Evolutionary conservation across 2,329 filamentous ascomycete genomes (phyloP).

Genomic region (Fusarium sp.): DNA sequence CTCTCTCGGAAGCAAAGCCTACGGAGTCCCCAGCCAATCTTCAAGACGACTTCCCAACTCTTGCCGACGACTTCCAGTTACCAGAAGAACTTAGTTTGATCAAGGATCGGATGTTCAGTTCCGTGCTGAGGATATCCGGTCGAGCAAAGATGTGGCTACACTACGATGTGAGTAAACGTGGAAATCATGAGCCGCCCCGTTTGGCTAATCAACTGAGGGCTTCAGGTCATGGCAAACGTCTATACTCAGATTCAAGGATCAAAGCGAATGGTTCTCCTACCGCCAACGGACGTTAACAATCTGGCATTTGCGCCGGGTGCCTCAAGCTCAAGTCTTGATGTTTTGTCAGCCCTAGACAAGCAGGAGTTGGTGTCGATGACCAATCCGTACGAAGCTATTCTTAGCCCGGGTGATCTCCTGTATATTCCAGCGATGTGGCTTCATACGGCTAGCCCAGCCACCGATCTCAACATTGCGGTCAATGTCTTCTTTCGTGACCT

Average conservation of each 20-base stretch:
- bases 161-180: slow-evolving; percentile 72
- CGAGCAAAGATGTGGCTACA: slow-evolving; percentile 89
- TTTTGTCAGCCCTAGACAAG: slow-evolving; percentile 64
- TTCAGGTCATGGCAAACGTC: slow-evolving; percentile 84
- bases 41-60: slow-evolving; percentile 73
- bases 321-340: slow-evolving; percentile 81
- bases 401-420: slow-evolving; percentile 78
- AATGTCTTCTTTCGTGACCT: slow-evolving; percentile 88
- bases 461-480: slow-evolving; percentile 76
- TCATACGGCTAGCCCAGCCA: slow-evolving; percentile 73
- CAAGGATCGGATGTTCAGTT: slow-evolving; percentile 74
- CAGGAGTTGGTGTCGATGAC: slow-evolving; percentile 59
- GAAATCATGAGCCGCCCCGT: neutral
- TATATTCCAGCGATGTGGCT: slow-evolving; percentile 87
- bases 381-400: slow-evolving; percentile 71
- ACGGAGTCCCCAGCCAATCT: slow-evolving; percentile 76
- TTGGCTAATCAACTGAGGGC: slow-evolving; percentile 3
- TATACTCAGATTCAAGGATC: slow-evolving; percentile 80
- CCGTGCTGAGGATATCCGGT: slow-evolving; percentile 81
- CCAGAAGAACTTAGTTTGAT: slow-evolving; percentile 70
- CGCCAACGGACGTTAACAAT: slow-evolving; percentile 75
- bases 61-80: slow-evolving; percentile 75
- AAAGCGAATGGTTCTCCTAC: slow-evolving; percentile 80
- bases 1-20: slow-evolving; percentile 75
- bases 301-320: slow-evolving; percentile 79